Evolutionary conservation across 2,329 filamentous ascomycete species (phyloP).

Genomic region (Chrysoporthe deuterocubensis): DNA sequence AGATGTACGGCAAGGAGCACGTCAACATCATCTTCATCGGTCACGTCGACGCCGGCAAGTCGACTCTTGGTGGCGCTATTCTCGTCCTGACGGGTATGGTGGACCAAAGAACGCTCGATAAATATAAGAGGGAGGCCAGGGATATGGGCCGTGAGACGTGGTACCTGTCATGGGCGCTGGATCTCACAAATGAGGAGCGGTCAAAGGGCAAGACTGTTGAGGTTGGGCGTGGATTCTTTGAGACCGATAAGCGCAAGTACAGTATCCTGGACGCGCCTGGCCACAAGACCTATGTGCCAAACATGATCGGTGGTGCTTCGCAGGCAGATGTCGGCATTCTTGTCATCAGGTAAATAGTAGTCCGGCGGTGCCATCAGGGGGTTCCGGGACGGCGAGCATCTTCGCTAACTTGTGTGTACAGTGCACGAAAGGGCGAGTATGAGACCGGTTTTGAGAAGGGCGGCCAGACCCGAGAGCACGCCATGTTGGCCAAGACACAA

Average conservation of each 20-base stretch:
- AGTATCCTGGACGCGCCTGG: conserved; percentile 95
- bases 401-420: conserved; percentile 56
- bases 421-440: conserved; percentile 96
- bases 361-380: background rate
- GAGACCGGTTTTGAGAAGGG: conserved; percentile 97
- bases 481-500: conserved; percentile 96
- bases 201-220: conserved; percentile 98
- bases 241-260: conserved; percentile 95
- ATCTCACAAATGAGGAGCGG: conserved; percentile 95
- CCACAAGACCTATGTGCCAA: conserved; percentile 97
- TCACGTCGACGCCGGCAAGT: conserved; percentile 98
- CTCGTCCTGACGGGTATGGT: conserved; percentile 97
- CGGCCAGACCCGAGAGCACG: conserved; percentile 96
- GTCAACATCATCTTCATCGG: conserved; percentile 98
- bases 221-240: conserved; percentile 93
- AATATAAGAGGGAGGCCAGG: conserved; percentile 96
- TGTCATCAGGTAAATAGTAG: conserved; percentile 50
- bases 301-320: conserved; percentile 95
- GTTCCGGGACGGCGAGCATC: too few species aligned
- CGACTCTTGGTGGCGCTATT: conserved; percentile 91
- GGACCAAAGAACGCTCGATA: conserved; percentile 97
- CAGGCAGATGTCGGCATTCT: conserved; percentile 94
- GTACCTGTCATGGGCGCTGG: conserved; percentile 98
- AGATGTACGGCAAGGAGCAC: conserved; percentile 93
- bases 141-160: conserved; percentile 95